Percentiles rank a stretch among this genome's conserved stretches.
Evolutionary conservation across 345 rosid genomes (phyloP).

Genomic region (Gossypium arboreum): DNA sequence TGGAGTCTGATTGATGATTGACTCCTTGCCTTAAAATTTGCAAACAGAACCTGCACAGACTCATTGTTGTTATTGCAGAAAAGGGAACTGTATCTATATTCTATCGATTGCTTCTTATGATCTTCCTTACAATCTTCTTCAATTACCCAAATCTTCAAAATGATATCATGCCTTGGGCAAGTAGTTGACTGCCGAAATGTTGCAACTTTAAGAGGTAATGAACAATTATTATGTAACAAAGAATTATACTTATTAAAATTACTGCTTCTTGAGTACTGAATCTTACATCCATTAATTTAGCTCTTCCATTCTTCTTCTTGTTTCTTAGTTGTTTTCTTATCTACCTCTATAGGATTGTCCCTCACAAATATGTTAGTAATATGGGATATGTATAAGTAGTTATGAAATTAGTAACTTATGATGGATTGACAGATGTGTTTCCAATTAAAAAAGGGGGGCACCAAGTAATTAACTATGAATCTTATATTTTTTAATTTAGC

Average conservation of each 20-base stretch:
- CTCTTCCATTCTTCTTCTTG: background rate
- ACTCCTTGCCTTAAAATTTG: conserved; percentile 62
- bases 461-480: background rate
- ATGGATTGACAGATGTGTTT: too few relatives aligned
- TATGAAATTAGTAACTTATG: too few relatives aligned
- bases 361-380: background rate
- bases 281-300: conserved; percentile 2
- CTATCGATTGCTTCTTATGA: conserved; percentile 43
- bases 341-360: background rate
- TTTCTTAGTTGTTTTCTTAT: background rate
- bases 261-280: background rate
- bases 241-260: conserved; percentile 7
- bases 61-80: conserved; percentile 76
- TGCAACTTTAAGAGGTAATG: background rate
- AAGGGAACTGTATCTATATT: conserved; percentile 50
- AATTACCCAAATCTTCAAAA: conserved; percentile 23
- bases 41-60: conserved; percentile 88
- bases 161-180: background rate
- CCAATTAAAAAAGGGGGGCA: background rate
- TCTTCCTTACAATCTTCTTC: conserved; percentile 36
- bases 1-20: conserved; percentile 60
- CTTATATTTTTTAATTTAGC: background rate
- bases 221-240: background rate
- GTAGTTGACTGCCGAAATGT: conserved; percentile 1
- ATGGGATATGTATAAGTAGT: too few relatives aligned